Percentiles rank a stretch among this genome's conserved stretches.
Evolutionary conservation across 2,329 filamentous ascomycete genomes (phyloP).

Genomic region (Claviceps fusiformis): DNA sequence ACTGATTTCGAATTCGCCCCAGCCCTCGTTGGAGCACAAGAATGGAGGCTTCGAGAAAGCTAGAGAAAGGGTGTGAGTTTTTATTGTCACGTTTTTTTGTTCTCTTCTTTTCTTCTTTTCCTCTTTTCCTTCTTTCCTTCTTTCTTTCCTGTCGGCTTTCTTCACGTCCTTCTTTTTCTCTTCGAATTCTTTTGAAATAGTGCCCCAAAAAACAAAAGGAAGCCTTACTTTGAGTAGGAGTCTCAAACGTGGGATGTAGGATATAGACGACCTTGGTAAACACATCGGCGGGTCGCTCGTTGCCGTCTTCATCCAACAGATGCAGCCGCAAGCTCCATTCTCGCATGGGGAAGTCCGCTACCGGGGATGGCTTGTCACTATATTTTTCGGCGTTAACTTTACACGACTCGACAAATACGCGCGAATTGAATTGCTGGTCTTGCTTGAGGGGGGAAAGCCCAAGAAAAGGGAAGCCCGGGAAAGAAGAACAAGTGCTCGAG

Average conservation of each 20-base stretch:
- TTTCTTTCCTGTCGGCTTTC: no score
- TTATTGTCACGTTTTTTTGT: no score
- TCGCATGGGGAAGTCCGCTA: conserved; percentile 85
- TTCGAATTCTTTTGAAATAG: no score
- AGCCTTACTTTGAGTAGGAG: conserved; percentile 67
- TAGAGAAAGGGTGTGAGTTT: conserved; percentile 18
- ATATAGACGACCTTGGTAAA: conserved; percentile 91
- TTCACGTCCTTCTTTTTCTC: no score
- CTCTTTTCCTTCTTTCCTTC: no score
- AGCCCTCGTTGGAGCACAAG: conserved; percentile 82
- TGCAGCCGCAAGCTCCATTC: conserved; percentile 81
- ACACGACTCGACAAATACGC: background rate
- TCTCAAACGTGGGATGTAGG: conserved; percentile 85
- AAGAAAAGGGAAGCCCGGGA: background rate
- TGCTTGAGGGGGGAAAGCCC: no score
- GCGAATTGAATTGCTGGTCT: no score
- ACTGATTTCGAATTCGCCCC: conserved; percentile 95
- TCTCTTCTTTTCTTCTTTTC: no score
- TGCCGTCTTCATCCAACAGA: conserved; percentile 72
- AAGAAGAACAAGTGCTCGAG: background rate
- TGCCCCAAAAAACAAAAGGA: no score
- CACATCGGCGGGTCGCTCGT: conserved; percentile 67
- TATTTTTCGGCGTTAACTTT: conserved; percentile 8
- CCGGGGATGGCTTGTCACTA: conserved; percentile 66
- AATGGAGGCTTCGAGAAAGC: conserved; percentile 79